A percentile compares a stretch with the other conserved stretches of the same genome.
These are phyloP conservation scores for Auriscalpium microsporum DNA, from an alignment of 768 basidiomycete genomes.

Conservation along the genomic window DNA sequence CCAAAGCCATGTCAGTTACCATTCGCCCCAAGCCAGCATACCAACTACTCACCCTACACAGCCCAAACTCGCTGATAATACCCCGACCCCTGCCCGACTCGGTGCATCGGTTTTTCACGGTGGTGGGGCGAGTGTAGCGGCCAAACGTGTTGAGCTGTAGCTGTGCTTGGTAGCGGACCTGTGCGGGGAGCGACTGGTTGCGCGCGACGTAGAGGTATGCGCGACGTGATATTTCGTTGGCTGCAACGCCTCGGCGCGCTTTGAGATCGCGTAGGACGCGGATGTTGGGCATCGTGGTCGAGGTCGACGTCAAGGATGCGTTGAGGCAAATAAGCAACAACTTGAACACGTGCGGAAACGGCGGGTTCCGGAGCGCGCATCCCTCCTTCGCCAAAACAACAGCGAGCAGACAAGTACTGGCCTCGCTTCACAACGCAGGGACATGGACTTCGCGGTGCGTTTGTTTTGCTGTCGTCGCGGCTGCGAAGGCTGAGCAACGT, in stretches of 20 bases:
- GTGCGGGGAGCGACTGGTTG: slow-evolving; percentile 80
- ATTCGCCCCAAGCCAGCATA: background rate
- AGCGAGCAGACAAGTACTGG: background rate
- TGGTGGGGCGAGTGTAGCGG: slow-evolving; percentile 73
- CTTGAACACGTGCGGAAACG: background rate
- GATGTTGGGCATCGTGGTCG: slow-evolving; percentile 26
- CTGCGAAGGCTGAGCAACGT: background rate
- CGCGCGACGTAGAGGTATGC: slow-evolving; percentile 92
- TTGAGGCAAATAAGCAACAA: background rate
- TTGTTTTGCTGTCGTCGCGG: background rate
- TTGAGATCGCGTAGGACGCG: slow-evolving; percentile 72
- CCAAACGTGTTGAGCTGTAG: slow-evolving; percentile 86
- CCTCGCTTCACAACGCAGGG: background rate
- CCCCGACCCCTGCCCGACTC: slow-evolving; percentile 84
- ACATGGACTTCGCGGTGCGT: slow-evolving; percentile 1
- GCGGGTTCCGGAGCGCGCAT: background rate
- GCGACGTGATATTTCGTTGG: slow-evolving; percentile 74
- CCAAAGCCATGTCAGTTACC: background rate
- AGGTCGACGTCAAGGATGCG: background rate
- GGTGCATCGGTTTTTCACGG: slow-evolving; percentile 82
- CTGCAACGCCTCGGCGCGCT: slow-evolving; percentile 59
- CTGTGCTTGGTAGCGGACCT: slow-evolving; percentile 90
- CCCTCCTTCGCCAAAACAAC: background rate
- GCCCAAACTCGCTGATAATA: slow-evolving; percentile 79
- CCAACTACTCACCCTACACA: slow-evolving; percentile 56